Percentiles rank a stretch among this genome's conserved stretches.
These are phyloP conservation scores for Sanghuangporus weigelae DNA, from an alignment of 1,284 basidiomycete genomes.

Conservation along the genomic window DNA sequence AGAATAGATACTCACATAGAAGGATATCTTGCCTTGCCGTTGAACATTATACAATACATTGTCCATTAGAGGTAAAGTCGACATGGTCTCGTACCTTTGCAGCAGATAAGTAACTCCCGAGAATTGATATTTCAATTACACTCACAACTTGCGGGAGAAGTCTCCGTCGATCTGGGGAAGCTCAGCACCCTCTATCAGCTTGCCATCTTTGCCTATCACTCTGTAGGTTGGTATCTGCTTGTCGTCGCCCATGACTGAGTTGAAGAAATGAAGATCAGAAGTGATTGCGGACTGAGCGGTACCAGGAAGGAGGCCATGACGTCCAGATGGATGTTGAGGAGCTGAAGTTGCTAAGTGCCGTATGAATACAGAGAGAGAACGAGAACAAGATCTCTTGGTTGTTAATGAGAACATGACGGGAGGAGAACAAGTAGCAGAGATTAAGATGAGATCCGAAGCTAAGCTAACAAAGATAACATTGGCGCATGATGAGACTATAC, in stretches of 20 bases:
- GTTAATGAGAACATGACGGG: background rate
- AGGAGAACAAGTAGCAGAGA: background rate
- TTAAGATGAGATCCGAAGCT: background rate
- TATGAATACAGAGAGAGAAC: background rate
- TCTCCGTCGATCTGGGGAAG: conserved; percentile 72
- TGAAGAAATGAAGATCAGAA: conserved; percentile 68
- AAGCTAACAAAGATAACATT: background rate
- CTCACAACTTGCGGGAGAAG: conserved; percentile 67
- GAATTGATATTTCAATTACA: conserved; percentile 7
- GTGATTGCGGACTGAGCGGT: conserved; percentile 63
- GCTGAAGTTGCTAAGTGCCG: conserved; percentile 15
- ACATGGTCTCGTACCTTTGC: conserved; percentile 75
- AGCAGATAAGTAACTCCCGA: background rate
- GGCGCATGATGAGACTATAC: background rate
- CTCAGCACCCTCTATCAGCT: conserved; percentile 64
- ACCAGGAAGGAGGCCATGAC: conserved; percentile 44
- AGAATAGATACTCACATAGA: conserved; percentile 58
- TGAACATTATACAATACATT: conserved; percentile 89
- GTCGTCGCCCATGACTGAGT: conserved; percentile 56
- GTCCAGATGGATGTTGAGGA: conserved; percentile 7
- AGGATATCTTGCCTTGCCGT: conserved; percentile 90
- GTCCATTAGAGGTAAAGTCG: conserved; percentile 80
- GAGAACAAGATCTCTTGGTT: background rate
- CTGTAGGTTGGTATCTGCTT: conserved; percentile 77
- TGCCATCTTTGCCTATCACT: conserved; percentile 73